Evolutionary conservation across 495 filamentous ascomycete genomes (phyloP).

Genomic region (Aspergillus incahuasiensis): DNA sequence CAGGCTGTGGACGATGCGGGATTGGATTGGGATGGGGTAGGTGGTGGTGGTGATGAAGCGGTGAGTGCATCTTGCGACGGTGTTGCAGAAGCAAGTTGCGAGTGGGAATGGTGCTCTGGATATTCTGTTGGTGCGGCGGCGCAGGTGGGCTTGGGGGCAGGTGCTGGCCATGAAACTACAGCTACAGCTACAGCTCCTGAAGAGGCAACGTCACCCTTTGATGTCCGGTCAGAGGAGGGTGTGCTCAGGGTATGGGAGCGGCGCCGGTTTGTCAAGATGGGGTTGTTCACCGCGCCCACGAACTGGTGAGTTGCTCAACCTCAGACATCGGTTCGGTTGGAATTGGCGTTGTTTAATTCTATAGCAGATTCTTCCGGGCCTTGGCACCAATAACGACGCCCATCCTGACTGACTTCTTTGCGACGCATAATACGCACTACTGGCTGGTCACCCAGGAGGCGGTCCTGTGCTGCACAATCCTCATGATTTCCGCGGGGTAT

Average conservation of each 20-base stretch:
- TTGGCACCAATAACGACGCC: constrained; percentile 32
- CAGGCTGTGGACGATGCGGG: background rate
- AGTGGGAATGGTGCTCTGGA: constrained; percentile 34
- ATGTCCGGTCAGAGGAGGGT: constrained; percentile 9
- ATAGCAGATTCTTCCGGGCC: constrained; percentile 30
- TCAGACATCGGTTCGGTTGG: too few relatives aligned
- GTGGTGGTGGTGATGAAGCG: background rate
- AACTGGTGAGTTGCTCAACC: background rate
- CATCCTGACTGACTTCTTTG: constrained; percentile 35
- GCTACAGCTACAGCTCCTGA: background rate
- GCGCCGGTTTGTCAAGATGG: constrained; percentile 40
- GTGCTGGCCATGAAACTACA: background rate
- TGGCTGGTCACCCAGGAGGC: constrained; percentile 36
- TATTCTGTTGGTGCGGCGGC: constrained; percentile 35
- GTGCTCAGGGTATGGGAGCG: constrained; percentile 32
- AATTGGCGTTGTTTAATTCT: background rate
- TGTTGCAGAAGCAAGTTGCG: constrained; percentile 13
- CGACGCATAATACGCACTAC: constrained; percentile 28
- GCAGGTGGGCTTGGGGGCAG: background rate
- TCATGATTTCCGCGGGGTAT: constrained; percentile 37
- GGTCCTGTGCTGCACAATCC: constrained; percentile 36
- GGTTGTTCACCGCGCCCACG: constrained; percentile 33
- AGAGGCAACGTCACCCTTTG: background rate
- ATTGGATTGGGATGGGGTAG: too few relatives aligned
- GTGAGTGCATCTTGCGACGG: background rate